Percentiles rank a stretch among this genome's conserved stretches.
Evolutionary conservation across 2,329 filamentous ascomycete genomes (phyloP).

Genomic region (Arthrocladium fulminans): DNA sequence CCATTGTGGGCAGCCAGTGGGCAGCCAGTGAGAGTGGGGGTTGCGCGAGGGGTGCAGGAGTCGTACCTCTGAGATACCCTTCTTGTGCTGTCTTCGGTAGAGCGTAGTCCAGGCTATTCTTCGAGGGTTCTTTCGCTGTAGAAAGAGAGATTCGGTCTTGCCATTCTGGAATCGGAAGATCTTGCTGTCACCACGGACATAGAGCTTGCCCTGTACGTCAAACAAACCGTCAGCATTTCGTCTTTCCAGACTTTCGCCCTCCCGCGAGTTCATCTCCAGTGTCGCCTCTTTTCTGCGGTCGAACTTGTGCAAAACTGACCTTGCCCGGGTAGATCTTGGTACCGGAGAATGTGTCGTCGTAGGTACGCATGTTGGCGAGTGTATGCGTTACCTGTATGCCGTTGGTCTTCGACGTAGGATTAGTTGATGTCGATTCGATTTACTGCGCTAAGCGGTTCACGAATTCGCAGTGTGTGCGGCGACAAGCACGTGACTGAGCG

Average conservation of each 20-base stretch:
- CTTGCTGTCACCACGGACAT: slow-evolving; percentile 99
- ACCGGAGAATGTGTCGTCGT: slow-evolving; percentile 70
- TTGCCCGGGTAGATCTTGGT: slow-evolving; percentile 74
- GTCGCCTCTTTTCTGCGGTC: neutral
- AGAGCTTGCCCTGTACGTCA: slow-evolving; percentile 83
- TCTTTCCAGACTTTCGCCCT: neutral
- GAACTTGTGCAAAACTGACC: slow-evolving; percentile 42
- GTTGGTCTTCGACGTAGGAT: slow-evolving; percentile 1
- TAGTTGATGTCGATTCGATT: neutral
- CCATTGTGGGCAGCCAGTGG: slow-evolving; percentile 16
- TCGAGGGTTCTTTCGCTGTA: slow-evolving; percentile 99
- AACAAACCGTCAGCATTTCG: slow-evolving; percentile 13
- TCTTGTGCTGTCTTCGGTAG: slow-evolving; percentile 98
- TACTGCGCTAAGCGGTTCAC: neutral
- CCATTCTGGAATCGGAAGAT: slow-evolving; percentile 99
- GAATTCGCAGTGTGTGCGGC: neutral
- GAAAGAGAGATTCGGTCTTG: slow-evolving; percentile 99
- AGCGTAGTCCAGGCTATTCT: slow-evolving; percentile 98
- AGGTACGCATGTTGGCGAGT: slow-evolving; percentile 60
- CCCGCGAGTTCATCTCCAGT: neutral
- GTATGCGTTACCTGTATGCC: slow-evolving; percentile 17
- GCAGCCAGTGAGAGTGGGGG: neutral
- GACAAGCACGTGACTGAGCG: neutral
- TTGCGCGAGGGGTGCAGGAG: neutral
- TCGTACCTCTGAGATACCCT: slow-evolving; percentile 99